Base-by-base conservation (phyloP, 2,329 filamentous ascomycete genomes). In the Phialocephala sp. region DNA sequence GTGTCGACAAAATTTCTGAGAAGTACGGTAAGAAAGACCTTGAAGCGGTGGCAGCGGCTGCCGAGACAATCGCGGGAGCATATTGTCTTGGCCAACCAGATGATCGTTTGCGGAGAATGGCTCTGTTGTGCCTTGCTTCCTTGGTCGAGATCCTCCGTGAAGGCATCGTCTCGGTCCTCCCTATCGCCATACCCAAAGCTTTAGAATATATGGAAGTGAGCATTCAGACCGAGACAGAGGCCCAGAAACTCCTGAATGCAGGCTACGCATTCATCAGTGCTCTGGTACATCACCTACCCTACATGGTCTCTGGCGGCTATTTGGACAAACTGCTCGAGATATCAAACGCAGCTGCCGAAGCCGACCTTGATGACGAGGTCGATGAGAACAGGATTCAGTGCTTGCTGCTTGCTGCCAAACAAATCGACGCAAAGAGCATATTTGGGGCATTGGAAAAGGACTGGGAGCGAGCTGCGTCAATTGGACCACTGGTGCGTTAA, bases 21-120 rank as follows among this genome's bases (percentile, higher is more conserved):
- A 94, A 94, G 77, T 98, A 97, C 76, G 96, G 95, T 71, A 96
- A 95, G 82, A 96, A 94, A 77, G 92, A 97, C 74, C 84, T 91
- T 1, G 87, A 91, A 71, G 89, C 88, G 54, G 91, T 97, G 54
- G 84, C 91, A 32, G 86, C 86, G 4, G 91, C 93, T 5, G 92
- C 93, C 4, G 83, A 88, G 66, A 90, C 90, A 1, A 90, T 99
- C 72, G 89, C 91, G 43, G 89, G 93, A 50, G 81, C 88, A 62
- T 83, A 91, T 69, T 94, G 92, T 69, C 85, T 98, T 58, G 91
- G 91, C 43, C 89, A 91, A 76, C 79, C 84, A 14, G 91, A 97
- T 73, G 82, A 85, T 70, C 87, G 87, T 32, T 85, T 97, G 57
- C 89, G 90, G 47, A 85, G 94, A 66, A 91, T 96, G 82, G 92